Conservation (phyloP, 2,329 filamentous ascomycete genomes). For the Colletotrichum eleusines region DNA sequence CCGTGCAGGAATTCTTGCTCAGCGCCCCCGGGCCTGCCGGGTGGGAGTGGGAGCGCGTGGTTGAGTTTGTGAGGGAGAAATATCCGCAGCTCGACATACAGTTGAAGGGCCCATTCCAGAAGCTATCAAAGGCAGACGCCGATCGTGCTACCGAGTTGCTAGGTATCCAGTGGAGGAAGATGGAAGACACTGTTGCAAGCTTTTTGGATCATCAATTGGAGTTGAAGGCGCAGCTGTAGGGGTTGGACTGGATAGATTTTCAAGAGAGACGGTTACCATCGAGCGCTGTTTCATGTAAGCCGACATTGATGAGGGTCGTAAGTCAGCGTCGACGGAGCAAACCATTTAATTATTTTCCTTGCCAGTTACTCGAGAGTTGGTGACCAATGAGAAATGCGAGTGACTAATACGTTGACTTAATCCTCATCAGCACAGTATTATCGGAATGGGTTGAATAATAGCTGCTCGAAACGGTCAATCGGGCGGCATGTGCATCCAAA, state of each 20-base stretch:
- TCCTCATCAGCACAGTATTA: no score
- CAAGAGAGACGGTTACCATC: not conserved
- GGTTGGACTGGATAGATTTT: not conserved
- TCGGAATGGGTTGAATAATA: no score
- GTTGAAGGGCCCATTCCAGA: not conserved
- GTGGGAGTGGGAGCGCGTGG: not conserved
- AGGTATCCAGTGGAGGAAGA: not conserved
- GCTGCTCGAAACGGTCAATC: no score
- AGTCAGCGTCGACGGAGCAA: no score
- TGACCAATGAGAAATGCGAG: no score
- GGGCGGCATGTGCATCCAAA: no score
- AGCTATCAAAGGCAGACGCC: not conserved
- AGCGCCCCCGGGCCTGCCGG: not conserved
- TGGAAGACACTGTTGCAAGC: not conserved
- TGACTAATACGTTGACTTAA: no score
- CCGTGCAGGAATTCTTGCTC: conserved; percentile 15
- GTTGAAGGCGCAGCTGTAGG: not conserved
- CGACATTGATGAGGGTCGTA: no score
- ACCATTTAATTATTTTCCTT: no score
- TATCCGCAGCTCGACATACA: not conserved
- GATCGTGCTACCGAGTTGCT: not conserved
- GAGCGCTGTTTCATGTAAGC: not conserved
- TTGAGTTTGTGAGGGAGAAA: not conserved
- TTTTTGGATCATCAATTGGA: not conserved
- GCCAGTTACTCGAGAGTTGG: no score